phyloP scores from a whole-genome alignment of 331 rosid species.

The Acacia concinna region DNA sequence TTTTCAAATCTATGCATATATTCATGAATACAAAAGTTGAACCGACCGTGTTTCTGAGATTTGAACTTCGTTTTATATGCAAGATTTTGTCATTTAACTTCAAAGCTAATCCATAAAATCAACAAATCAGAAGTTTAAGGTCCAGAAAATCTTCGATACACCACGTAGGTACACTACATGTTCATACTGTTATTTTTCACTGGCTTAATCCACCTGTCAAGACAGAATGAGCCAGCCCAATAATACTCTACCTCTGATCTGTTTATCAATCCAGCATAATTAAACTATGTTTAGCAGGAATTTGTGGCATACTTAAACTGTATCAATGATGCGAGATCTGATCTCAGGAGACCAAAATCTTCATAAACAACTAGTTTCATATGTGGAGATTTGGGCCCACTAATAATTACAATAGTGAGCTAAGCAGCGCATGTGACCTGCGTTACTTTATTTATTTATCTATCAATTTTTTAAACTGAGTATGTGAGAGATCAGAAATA shows the following conservation, averaged over 20 bases:
- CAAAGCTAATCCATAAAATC: not conserved
- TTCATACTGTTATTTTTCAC: not conserved
- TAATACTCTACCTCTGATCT: not conserved
- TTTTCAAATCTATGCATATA: not conserved
- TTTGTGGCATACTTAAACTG: not conserved
- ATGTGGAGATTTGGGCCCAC: conserved; percentile 10
- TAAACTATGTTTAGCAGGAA: not conserved
- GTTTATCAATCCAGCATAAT: not conserved
- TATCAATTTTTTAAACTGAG: not conserved
- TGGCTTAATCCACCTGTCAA: not conserved
- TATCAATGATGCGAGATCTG: not conserved
- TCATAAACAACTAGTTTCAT: not conserved
- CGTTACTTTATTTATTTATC: not conserved
- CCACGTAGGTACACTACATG: not conserved
- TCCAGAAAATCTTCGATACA: not conserved
- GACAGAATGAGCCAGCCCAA: not conserved
- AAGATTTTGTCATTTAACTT: not conserved
- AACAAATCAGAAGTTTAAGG: not conserved
- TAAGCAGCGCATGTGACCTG: not conserved
- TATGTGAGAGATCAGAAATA: not conserved
- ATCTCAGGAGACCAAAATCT: not conserved
- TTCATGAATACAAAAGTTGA: not conserved
- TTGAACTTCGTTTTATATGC: not conserved
- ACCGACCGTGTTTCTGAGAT: not conserved
- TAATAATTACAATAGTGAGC: not conserved